phyloP scores from a whole-genome alignment of 108 stramenopile species.

The Schizochytrium sp. region DNA sequence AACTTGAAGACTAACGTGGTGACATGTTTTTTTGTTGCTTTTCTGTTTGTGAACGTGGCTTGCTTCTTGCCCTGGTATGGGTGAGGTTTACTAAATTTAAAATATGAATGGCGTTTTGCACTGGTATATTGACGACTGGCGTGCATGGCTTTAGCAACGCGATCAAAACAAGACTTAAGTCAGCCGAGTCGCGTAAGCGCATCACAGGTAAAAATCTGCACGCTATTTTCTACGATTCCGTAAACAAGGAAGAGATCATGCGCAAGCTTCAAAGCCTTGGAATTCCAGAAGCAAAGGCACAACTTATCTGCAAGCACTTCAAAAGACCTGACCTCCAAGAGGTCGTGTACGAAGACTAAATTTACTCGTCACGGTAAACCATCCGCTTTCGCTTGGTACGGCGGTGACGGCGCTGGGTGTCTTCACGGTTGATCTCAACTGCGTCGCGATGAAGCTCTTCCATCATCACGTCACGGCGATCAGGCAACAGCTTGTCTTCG shows the following conservation, averaged over 20 bases:
- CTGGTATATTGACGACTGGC: too few species aligned
- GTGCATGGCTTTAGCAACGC: neutral
- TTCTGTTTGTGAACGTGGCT: neutral
- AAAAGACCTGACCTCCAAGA: neutral
- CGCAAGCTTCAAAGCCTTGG: neutral
- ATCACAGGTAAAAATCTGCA: neutral
- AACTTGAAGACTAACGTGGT: too few species aligned
- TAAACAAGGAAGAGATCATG: neutral
- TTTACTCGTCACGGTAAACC: neutral
- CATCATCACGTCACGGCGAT: neutral
- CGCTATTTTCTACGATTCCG: neutral
- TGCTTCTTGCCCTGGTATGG: too few species aligned
- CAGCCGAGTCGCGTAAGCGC: conserved; percentile 17
- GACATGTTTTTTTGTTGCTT: neutral
- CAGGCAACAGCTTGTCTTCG: conserved; percentile 25
- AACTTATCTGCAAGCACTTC: neutral
- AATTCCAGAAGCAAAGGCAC: neutral
- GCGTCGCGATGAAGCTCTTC: neutral
- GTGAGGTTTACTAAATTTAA: too few species aligned
- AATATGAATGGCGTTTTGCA: too few species aligned
- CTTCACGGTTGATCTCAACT: neutral
- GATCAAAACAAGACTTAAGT: neutral
- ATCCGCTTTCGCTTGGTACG: neutral
- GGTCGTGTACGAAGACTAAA: neutral
- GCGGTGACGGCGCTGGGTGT: neutral